Base-by-base conservation (phyloP, 208 protist species). In the Acanthamoeba triangularis region DNA sequence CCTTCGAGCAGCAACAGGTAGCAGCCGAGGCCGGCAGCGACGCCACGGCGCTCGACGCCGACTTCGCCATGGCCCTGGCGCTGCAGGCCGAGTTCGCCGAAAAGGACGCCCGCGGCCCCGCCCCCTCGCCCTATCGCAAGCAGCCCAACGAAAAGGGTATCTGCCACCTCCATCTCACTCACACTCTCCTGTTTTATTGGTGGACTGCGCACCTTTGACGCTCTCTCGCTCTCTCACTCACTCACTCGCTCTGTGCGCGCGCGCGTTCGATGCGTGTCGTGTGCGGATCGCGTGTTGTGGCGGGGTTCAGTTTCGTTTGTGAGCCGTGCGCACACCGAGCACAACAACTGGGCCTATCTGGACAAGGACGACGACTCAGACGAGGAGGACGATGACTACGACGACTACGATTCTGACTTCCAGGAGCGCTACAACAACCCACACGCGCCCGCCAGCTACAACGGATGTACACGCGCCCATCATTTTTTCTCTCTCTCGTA, bases 351-450 rank as follows among this genome's bases (percentile, higher is more conserved):
- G 52, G 10, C 82, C 44, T 41, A 56, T 10, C 47, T 47, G 33
- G 82, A 90, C 33, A 10, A 90, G 49, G 16, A 44, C 56, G 16
- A 44, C 56, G 14, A 90, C 30, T n/a, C 61, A n/a, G 82, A 90
- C 52, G 52, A 90, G 25, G 82, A 90, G n/a, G 82, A 90, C 33
- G 82, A 90, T 13, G 82, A 90, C 52, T 35, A 90, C 33, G 82
- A 90, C 33, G 82, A 90, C 52, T 90, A 69, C 56, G 82, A 90
- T n/a, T 33, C 82, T 5, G 82, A 90, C 52, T 90, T 67, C 23
- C 47, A 90, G 18, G 82, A 90, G 82, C 18, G 82, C 3, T 90
- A 69, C 82, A 59, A 90, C 82, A 90, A 90, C 37, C 54, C 82
- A 8, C 82, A 90, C 82, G 82, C 82, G 8, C 82, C 82, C 23